A percentile compares a stretch with the other conserved stretches of the same genome.
phyloP scores from a whole-genome alignment of 2,329 filamentous ascomycete species.

The Colletotrichum noveboracense region DNA sequence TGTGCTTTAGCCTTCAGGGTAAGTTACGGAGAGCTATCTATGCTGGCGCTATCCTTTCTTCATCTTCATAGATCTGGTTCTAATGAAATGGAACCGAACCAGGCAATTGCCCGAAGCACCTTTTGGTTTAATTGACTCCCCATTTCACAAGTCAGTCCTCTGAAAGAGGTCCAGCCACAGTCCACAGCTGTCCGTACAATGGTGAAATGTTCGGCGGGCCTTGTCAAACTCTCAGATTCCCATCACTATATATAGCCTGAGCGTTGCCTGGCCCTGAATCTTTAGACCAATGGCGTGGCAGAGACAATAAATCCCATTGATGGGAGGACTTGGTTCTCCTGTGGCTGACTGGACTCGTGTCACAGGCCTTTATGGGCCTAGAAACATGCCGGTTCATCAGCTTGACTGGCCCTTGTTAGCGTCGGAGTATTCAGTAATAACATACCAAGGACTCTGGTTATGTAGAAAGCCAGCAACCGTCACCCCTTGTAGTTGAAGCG shows the following conservation, averaged over 20 bases:
- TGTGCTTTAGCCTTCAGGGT: too few relatives aligned
- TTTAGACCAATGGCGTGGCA: background rate
- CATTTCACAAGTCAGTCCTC: background rate
- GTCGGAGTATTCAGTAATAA: background rate
- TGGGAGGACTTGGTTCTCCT: accelerated
- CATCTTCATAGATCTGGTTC: background rate
- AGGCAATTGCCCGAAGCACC: too few relatives aligned
- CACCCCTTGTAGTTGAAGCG: background rate
- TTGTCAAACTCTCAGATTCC: background rate
- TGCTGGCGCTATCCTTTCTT: background rate
- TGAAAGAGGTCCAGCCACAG: background rate
- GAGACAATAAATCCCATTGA: background rate
- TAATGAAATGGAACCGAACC: too few relatives aligned
- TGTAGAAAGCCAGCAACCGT: background rate
- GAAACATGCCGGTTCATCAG: accelerated
- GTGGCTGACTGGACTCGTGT: background rate
- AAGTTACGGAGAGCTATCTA: background rate
- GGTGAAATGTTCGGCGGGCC: accelerated
- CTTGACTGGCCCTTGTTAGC: background rate
- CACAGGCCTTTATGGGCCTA: background rate
- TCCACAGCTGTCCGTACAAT: background rate
- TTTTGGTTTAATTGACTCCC: background rate
- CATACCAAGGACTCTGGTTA: accelerated
- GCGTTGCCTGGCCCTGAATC: accelerated
- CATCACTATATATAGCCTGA: background rate